Percentiles rank a stretch among this genome's conserved stretches.
Conservation (phyloP, 257 asterid genomes). For the Solanum ahanhuiri region DNA sequence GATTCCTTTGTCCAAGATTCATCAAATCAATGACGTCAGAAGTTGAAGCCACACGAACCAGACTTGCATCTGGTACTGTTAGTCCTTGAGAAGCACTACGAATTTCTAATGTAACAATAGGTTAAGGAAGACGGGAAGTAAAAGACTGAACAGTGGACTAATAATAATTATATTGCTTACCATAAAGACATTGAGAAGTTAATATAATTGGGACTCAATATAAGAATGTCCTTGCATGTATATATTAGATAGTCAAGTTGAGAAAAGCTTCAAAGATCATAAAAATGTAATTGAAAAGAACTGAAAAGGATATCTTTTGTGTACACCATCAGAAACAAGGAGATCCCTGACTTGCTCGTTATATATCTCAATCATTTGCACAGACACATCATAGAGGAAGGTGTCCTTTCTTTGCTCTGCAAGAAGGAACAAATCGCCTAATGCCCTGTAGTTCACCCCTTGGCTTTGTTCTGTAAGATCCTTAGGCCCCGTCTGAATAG, state of each 20-base stretch:
- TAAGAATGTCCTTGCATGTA: not conserved
- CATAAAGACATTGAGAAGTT: not conserved
- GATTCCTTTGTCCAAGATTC: constrained; percentile 77
- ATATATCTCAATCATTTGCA: constrained; percentile 95
- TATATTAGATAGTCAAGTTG: not conserved
- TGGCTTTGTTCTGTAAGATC: constrained; percentile 58
- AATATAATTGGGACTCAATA: not conserved
- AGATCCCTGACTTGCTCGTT: constrained; percentile 98
- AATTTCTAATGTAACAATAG: constrained; percentile 63
- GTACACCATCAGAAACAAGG: constrained; percentile 55
- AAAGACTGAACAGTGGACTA: not conserved
- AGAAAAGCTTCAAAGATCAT: not conserved
- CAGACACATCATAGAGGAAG: constrained; percentile 71
- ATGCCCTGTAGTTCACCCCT: constrained; percentile 95
- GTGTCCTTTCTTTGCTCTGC: constrained; percentile 82
- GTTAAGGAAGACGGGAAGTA: constrained; percentile 30
- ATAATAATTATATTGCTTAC: not conserved
- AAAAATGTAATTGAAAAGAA: not conserved
- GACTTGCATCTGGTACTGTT: constrained; percentile 70
- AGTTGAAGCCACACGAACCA: constrained; percentile 35
- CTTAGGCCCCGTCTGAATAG: constrained; percentile 76
- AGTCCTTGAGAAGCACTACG: constrained; percentile 92
- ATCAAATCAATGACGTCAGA: constrained; percentile 71
- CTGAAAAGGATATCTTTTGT: constrained; percentile 81
- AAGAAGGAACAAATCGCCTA: constrained; percentile 67